Percentiles rank a stretch among this genome's conserved stretches.
These are phyloP conservation scores for Pseudopediastrum boryanum DNA, from an alignment of 139 green algal species.

Conservation along the genomic window DNA sequence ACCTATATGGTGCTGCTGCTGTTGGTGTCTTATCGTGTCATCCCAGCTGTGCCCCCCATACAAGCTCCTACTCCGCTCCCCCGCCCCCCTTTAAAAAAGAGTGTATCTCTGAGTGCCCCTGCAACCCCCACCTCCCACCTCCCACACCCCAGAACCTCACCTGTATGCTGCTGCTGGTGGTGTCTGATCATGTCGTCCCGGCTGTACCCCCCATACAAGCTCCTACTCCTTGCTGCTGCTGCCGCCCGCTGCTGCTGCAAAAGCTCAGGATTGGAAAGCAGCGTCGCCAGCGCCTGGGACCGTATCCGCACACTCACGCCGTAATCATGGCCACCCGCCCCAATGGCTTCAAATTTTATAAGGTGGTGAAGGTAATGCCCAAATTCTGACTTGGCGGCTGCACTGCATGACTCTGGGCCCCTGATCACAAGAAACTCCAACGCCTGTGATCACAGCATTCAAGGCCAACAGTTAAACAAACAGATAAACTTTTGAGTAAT, in stretches of 20 bases:
- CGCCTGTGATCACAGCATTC: constrained; percentile 70
- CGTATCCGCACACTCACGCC: constrained; percentile 89
- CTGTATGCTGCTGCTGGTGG: constrained; percentile 10
- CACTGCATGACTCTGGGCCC: constrained; percentile 55
- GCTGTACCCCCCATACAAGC: constrained; percentile 46
- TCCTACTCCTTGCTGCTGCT: constrained; percentile 15
- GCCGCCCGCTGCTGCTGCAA: constrained; percentile 56
- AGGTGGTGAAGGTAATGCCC: constrained; percentile 64
- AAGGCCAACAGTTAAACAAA: not conserved
- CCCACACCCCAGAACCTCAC: no score
- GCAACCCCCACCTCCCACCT: no score
- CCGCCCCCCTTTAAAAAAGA: no score
- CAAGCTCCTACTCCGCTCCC: constrained; percentile 1
- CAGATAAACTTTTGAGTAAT: not conserved
- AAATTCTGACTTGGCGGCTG: constrained; percentile 42
- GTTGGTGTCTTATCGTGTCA: constrained; percentile 21
- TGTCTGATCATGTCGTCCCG: constrained; percentile 29
- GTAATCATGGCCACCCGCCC: constrained; percentile 68
- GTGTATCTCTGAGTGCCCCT: no score
- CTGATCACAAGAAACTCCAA: constrained; percentile 87
- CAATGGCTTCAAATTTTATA: constrained; percentile 73
- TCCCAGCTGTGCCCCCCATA: constrained; percentile 47
- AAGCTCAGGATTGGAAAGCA: constrained; percentile 55
- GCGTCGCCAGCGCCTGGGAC: constrained; percentile 57
- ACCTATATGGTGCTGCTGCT: constrained; percentile 19